Evolutionary conservation across 495 filamentous ascomycete genomes (phyloP).

Genomic region (Penicillium psychrofluorescens): DNA sequence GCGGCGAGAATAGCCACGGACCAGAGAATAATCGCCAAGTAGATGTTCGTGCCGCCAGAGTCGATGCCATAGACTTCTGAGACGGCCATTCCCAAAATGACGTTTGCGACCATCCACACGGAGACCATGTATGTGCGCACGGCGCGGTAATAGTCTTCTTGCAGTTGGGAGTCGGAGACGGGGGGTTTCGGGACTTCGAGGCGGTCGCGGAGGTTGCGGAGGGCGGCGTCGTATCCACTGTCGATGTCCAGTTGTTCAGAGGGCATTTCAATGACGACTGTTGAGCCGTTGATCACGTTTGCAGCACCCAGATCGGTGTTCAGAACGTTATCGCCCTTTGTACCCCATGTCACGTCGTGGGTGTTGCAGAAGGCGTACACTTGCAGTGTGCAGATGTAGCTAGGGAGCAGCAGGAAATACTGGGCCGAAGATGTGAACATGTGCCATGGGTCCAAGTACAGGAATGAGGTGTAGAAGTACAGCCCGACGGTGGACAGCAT

Average conservation of each 20-base stretch:
- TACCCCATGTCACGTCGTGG: slow-evolving; percentile 98
- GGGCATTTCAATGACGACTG: slow-evolving; percentile 84
- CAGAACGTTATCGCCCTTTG: slow-evolving; percentile 95
- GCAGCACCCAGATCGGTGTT: slow-evolving; percentile 87
- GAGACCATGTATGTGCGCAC: slow-evolving; percentile 98
- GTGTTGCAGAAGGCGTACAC: slow-evolving; percentile 99
- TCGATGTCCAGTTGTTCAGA: slow-evolving; percentile 97
- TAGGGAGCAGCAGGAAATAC: slow-evolving; percentile 87
- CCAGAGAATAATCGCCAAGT: slow-evolving; percentile 92
- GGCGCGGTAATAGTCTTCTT: slow-evolving; percentile 97
- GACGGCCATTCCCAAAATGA: slow-evolving; percentile 86
- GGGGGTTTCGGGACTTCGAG: slow-evolving; percentile 64
- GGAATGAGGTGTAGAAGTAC: slow-evolving; percentile 91
- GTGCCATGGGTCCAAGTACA: slow-evolving; percentile 98
- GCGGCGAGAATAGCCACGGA: slow-evolving; percentile 76
- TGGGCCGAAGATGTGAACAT: slow-evolving; percentile 93
- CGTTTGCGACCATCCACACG: slow-evolving; percentile 91
- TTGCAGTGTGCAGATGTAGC: slow-evolving; percentile 94
- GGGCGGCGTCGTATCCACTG: slow-evolving; percentile 91
- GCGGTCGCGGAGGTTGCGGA: slow-evolving; percentile 91
- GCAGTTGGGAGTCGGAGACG: slow-evolving; percentile 69
- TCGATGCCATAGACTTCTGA: slow-evolving; percentile 71
- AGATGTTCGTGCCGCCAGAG: slow-evolving; percentile 73
- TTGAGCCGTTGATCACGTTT: slow-evolving; percentile 58
- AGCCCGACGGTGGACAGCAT: slow-evolving; percentile 82